Evolutionary conservation across 176 grass and related monocot species (phyloP), one percentile per base, ranked within the genome.

Genomic region (Oryza glumipatula): DNA sequence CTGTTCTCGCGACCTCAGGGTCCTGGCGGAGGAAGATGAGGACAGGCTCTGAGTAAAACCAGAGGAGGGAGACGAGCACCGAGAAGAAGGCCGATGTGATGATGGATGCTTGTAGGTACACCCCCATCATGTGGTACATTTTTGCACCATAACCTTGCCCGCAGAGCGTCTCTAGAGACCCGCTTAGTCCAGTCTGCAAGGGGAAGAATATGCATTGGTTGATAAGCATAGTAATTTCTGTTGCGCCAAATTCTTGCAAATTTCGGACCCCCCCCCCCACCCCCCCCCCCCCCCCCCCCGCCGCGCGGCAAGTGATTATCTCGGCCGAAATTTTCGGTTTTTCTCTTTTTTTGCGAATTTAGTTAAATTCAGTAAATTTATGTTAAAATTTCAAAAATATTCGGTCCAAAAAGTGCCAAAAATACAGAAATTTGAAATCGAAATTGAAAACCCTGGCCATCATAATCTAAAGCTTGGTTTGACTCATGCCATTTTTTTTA

Each of bases 81-180:
- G 87, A 89, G 51, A 68, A 80, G 76, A 89, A 9, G 8, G 70
- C 70, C 2, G 76, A 89, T 1, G 82, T 88, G 17, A 88, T 9
- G 24, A 88, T 9, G 22, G 81, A 84, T 32, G 87, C 87, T 28
- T 89, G 87, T 21, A 89, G 87, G 82, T 89, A 68, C 48, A 89
- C 81, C 11, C 87, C 87, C 60, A 85, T 66, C 70, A 80, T 89
- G 48, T 63, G 46, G 87, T 89, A 89, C 64, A 19, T 13, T 30
- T 68, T n/a, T 1, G 87, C 87, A 14, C 87, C 87, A 41, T 89
- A 89, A 17, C 82, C 82, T 79, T 89, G 82, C 3, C 87, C 87
- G 7, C 87, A 89, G 7, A 80, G 61, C 63, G 82, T 89, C 82
- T 89, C 87, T 70, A 89, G 70, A 0, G 87, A 80, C 9, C 82